Conservation (phyloP, 116 monocot species). For the Dioscorea cayenensis region DNA sequence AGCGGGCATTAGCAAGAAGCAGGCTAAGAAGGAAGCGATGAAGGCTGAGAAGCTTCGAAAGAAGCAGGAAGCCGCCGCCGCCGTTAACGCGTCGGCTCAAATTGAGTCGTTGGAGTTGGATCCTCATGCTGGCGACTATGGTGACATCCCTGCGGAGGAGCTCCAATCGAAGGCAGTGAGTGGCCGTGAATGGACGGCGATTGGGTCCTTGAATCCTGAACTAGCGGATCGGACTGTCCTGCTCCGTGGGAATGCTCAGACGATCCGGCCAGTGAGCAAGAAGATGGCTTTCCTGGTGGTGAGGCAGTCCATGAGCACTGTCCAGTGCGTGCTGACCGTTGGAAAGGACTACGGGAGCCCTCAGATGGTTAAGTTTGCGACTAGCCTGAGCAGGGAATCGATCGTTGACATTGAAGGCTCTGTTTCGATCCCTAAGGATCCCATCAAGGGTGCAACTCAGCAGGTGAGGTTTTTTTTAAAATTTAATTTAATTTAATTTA, state of each 20-base stretch:
- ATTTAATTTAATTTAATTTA: no score
- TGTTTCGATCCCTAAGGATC: slow-evolving; percentile 52
- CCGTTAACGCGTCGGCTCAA: slow-evolving; percentile 14
- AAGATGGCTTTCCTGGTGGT: slow-evolving; percentile 90
- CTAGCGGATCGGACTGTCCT: slow-evolving; percentile 48
- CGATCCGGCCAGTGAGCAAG: slow-evolving; percentile 72
- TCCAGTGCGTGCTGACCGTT: slow-evolving; percentile 73
- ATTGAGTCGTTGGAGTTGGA: slow-evolving; percentile 32
- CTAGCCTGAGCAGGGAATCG: slow-evolving; percentile 63
- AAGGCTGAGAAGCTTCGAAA: slow-evolving; percentile 53
- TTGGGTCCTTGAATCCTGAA: slow-evolving; percentile 28
- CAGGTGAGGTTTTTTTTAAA: slow-evolving; percentile 39
- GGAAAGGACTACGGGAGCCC: slow-evolving; percentile 47
- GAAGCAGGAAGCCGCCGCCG: slow-evolving; percentile 35
- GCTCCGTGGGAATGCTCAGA: slow-evolving; percentile 64
- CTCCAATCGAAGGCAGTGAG: slow-evolving; percentile 61
- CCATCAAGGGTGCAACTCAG: slow-evolving; percentile 77
- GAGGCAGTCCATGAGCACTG: slow-evolving; percentile 56
- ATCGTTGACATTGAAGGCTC: slow-evolving; percentile 64
- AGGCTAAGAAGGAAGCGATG: slow-evolving; percentile 48
- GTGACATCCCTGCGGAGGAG: slow-evolving; percentile 58
- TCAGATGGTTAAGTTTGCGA: slow-evolving; percentile 80
- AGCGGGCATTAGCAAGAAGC: slow-evolving; percentile 34
- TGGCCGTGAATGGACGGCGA: slow-evolving; percentile 55
- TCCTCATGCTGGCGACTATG: slow-evolving; percentile 52